phyloP scores from a whole-genome alignment of 148 eudicot species.

The Rhododendron henanense region DNA sequence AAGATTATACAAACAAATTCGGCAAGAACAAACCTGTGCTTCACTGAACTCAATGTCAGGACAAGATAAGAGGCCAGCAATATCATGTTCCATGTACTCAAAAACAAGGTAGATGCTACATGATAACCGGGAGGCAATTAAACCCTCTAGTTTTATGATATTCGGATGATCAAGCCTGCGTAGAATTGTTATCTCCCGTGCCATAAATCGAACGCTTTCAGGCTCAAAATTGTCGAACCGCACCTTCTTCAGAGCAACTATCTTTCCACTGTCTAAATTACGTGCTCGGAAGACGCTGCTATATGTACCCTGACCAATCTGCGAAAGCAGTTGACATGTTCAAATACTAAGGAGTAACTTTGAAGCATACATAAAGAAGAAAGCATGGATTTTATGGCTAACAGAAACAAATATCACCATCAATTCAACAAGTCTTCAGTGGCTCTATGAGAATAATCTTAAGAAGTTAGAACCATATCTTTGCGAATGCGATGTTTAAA shows the following conservation, averaged over 20 bases:
- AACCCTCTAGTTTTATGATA: slow-evolving; percentile 78
- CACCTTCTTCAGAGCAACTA: slow-evolving; percentile 86
- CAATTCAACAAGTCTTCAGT: neutral
- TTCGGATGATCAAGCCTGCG: slow-evolving; percentile 87
- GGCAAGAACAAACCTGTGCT: slow-evolving; percentile 55
- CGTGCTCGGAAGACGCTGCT: slow-evolving; percentile 85
- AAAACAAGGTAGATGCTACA: slow-evolving; percentile 86
- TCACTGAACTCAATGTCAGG: slow-evolving; percentile 72
- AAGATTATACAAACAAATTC: neutral
- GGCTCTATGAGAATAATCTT: neutral
- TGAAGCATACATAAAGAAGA: neutral
- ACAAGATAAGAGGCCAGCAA: slow-evolving; percentile 68
- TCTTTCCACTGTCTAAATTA: slow-evolving; percentile 60
- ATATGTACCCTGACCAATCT: slow-evolving; percentile 92
- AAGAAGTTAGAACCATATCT: neutral
- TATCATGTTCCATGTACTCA: slow-evolving; percentile 94
- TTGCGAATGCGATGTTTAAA: neutral
- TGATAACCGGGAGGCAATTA: slow-evolving; percentile 67
- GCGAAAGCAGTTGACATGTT: slow-evolving; percentile 14
- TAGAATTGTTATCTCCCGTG: slow-evolving; percentile 74
- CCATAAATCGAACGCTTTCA: slow-evolving; percentile 91
- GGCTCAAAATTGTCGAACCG: slow-evolving; percentile 90
- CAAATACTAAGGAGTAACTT: neutral
- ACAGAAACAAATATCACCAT: neutral
- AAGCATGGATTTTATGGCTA: neutral